phyloP scores from a whole-genome alignment of 768 basidiomycete genomes.

The Tricholoma flavovirens region DNA sequence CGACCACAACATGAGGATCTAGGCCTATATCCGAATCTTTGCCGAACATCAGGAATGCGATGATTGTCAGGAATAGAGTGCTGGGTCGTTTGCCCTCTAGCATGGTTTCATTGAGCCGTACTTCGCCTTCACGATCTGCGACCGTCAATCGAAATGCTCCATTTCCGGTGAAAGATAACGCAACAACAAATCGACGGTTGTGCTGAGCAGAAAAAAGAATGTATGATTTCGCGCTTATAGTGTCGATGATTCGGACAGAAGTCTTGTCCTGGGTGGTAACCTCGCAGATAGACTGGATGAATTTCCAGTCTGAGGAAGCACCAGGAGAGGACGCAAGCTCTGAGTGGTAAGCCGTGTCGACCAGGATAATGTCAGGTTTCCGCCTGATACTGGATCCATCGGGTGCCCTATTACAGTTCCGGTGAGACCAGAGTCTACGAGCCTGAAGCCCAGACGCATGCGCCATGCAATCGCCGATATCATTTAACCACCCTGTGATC shows the following conservation, averaged over 20 bases:
- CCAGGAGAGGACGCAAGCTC: too few relatives aligned
- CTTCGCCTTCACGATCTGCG: neutral
- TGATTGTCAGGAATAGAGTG: neutral
- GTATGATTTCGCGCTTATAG: neutral
- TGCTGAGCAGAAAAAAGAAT: neutral
- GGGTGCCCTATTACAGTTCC: too few relatives aligned
- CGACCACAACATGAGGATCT: neutral
- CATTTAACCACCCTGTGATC: too few relatives aligned
- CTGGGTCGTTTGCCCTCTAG: neutral
- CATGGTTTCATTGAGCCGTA: neutral
- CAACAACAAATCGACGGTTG: neutral
- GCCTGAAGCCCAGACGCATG: too few relatives aligned
- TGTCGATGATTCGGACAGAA: neutral
- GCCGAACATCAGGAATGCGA: neutral
- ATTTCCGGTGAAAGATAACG: neutral
- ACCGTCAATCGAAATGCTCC: neutral
- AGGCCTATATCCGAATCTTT: neutral
- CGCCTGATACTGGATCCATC: too few relatives aligned
- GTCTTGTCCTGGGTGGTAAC: too few relatives aligned
- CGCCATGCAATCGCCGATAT: too few relatives aligned
- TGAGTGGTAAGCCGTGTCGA: too few relatives aligned
- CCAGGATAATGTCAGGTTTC: too few relatives aligned
- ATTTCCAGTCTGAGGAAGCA: too few relatives aligned
- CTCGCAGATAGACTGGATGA: too few relatives aligned
- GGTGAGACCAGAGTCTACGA: too few relatives aligned